Evolutionary conservation across 345 rosid genomes (phyloP).

Genomic region (Turritis glabra): DNA sequence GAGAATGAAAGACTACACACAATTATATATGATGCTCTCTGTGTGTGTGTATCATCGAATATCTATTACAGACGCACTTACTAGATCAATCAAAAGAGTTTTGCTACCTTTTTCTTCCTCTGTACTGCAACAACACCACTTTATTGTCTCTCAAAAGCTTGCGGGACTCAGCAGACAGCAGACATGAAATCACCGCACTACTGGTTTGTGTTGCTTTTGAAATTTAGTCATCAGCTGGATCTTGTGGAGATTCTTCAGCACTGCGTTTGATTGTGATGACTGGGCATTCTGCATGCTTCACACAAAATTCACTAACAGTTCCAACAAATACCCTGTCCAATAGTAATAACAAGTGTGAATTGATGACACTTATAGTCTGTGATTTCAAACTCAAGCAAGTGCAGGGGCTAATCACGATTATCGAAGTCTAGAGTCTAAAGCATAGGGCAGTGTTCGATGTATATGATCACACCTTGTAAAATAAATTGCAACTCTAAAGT

Average conservation of each 20-base stretch:
- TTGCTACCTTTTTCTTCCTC: slow-evolving; percentile 1
- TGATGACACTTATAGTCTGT: neutral
- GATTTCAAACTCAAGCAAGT: neutral
- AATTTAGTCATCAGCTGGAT: slow-evolving; percentile 86
- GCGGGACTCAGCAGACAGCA: neutral
- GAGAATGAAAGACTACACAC: slow-evolving; percentile 1
- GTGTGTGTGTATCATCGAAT: neutral
- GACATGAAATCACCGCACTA: slow-evolving; percentile 9
- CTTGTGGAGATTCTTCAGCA: slow-evolving; percentile 79
- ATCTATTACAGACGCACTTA: slow-evolving; percentile 20
- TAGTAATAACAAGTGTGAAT: neutral
- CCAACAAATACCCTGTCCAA: slow-evolving; percentile 89
- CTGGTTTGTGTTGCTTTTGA: slow-evolving; percentile 6
- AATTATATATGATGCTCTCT: neutral
- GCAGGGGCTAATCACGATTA: neutral
- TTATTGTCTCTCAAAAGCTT: slow-evolving; percentile 18
- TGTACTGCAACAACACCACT: slow-evolving; percentile 19
- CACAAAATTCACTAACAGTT: slow-evolving; percentile 91
- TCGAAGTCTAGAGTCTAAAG: neutral
- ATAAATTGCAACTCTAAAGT: neutral
- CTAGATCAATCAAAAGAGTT: slow-evolving; percentile 14
- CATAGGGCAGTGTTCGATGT: neutral
- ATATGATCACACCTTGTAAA: neutral
- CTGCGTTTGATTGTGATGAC: slow-evolving; percentile 83
- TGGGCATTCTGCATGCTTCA: slow-evolving; percentile 96